Conservation (phyloP, 2,329 filamentous ascomycete genomes). For the Cladophialophora bantiana region DNA sequence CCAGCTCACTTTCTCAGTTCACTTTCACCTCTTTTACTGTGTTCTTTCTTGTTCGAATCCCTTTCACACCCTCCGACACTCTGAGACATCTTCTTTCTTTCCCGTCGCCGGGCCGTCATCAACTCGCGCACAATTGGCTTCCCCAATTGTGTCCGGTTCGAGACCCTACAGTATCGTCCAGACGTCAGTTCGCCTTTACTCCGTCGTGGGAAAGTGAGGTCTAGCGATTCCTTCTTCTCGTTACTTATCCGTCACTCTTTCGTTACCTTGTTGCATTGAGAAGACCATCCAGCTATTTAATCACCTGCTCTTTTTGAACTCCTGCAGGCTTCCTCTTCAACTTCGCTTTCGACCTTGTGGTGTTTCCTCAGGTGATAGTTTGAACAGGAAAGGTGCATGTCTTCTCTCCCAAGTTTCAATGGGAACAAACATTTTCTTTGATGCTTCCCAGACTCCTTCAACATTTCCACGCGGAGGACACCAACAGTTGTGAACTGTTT, state of each 20-base stretch:
- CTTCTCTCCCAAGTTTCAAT: background rate
- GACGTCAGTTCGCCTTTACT: constrained; percentile 19
- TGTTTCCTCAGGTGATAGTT: background rate
- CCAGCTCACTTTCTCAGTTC: background rate
- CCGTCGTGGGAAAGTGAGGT: constrained; percentile 6
- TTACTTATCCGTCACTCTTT: constrained; percentile 16
- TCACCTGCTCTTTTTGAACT: background rate
- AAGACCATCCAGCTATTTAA: background rate
- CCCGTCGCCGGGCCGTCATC: constrained; percentile 11
- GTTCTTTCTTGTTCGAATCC: background rate
- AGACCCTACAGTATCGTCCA: constrained; percentile 6
- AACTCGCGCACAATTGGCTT: background rate
- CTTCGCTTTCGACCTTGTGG: background rate
- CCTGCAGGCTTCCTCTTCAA: background rate
- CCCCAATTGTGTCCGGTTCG: background rate
- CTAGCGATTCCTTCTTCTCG: constrained; percentile 7
- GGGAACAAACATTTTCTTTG: background rate
- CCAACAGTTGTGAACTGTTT: background rate
- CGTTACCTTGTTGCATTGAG: background rate
- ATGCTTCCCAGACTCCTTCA: background rate
- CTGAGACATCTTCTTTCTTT: background rate
- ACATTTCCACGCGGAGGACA: background rate
- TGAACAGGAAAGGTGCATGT: background rate
- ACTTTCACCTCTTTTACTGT: background rate
- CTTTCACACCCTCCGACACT: background rate